Percentiles rank a stretch among this genome's conserved stretches.
phyloP scores from a whole-genome alignment of 805 yeast species.

The Starmera amethionina region DNA sequence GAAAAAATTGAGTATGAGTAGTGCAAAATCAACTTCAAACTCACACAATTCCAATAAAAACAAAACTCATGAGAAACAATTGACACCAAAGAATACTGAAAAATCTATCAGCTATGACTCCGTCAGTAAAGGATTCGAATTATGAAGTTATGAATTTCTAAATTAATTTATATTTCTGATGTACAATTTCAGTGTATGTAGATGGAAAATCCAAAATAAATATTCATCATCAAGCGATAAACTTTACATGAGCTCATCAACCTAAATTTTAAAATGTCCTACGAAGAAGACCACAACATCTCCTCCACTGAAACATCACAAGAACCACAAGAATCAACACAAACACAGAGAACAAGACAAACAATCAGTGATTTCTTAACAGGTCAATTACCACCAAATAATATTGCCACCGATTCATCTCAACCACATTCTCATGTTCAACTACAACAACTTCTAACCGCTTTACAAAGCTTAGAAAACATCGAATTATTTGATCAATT shows the following conservation, averaged over 20 bases:
- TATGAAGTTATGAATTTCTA: conserved; percentile 8
- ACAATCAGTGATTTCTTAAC: conserved; percentile 2
- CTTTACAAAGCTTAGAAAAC: conserved; percentile 10
- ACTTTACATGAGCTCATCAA: conserved; percentile 3
- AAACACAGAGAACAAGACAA: conserved; percentile 7
- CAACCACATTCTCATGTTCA: conserved; percentile 2
- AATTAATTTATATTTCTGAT: background rate
- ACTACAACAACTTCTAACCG: conserved; percentile 9
- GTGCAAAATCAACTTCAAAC: no score
- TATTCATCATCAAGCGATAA: background rate
- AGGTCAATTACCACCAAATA: conserved; percentile 1
- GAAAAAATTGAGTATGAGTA: conserved; percentile 26
- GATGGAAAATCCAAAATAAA: no score
- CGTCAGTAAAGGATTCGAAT: conserved; percentile 10
- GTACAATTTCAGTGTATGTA: no score
- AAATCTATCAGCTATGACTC: conserved; percentile 4
- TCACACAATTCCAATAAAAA: no score
- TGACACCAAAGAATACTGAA: background rate
- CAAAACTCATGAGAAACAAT: no score
- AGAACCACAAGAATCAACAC: background rate
- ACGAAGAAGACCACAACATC: conserved; percentile 3
- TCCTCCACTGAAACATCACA: conserved; percentile 1
- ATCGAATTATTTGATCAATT: conserved; percentile 16
- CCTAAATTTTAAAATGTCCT: background rate
- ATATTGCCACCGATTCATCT: conserved; percentile 13